Conservation (phyloP, 2,329 filamentous ascomycete species). For the Colletotrichum salicis region DNA sequence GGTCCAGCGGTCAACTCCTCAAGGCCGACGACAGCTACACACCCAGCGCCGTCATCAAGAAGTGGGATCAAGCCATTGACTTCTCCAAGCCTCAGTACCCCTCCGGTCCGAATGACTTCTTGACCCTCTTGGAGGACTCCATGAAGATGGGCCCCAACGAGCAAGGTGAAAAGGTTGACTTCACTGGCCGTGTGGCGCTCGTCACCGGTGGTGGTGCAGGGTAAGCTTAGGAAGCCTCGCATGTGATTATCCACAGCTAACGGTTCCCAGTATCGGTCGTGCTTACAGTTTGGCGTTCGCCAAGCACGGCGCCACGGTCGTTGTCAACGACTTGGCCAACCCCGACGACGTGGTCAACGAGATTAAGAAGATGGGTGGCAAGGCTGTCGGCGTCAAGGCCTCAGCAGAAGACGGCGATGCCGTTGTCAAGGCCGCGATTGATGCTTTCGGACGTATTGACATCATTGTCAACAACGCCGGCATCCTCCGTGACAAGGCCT, state of each 20-base stretch:
- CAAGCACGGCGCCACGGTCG: conserved; percentile 83
- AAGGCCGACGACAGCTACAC: conserved; percentile 91
- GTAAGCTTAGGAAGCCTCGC: conserved; percentile 49
- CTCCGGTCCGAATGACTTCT: conserved; percentile 85
- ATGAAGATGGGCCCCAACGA: conserved; percentile 80
- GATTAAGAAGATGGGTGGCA: conserved; percentile 88
- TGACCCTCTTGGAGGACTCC: conserved; percentile 85
- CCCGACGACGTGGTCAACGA: conserved; percentile 91
- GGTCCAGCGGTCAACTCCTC: conserved; percentile 86
- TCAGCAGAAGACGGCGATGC: conserved; percentile 92
- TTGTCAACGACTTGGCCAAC: conserved; percentile 96
- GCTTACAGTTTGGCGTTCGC: conserved; percentile 90
- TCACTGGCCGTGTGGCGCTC: conserved; percentile 85
- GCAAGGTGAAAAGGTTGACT: conserved; percentile 78
- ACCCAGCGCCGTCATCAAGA: conserved; percentile 85
- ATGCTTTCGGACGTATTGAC: conserved; percentile 92
- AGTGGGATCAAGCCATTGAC: conserved; percentile 89
- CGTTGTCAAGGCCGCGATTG: conserved; percentile 92
- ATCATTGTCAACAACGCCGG: conserved; percentile 98
- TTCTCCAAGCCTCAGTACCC: conserved; percentile 88
- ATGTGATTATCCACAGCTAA: conserved; percentile 26
- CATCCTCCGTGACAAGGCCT: conserved; percentile 97
- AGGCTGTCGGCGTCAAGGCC: conserved; percentile 92
- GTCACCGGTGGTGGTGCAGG: conserved; percentile 89
- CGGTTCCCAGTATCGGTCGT: conserved; percentile 76